Conservation (phyloP, 352 stramenopile species). For the Phytophthora megakarya region DNA sequence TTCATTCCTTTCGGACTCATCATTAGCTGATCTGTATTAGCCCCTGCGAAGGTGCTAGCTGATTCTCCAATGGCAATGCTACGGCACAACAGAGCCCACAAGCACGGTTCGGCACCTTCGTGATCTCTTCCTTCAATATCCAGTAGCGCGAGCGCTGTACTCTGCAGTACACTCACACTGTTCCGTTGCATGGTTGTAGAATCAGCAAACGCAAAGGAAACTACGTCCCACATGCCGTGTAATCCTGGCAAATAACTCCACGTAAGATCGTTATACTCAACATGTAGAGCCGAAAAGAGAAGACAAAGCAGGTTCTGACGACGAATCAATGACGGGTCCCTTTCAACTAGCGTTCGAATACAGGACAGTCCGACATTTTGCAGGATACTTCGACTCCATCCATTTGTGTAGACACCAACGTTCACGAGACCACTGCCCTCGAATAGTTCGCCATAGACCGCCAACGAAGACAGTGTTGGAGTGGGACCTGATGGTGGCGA, state of each 20-base stretch:
- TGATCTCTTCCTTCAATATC: slow-evolving; percentile 67
- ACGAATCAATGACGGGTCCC: slow-evolving; percentile 69
- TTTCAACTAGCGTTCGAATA: slow-evolving; percentile 78
- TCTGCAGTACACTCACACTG: slow-evolving; percentile 49
- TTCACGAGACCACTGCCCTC: slow-evolving; percentile 47
- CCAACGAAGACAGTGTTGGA: slow-evolving; percentile 30
- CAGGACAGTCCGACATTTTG: slow-evolving; percentile 78
- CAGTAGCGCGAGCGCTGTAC: slow-evolving; percentile 66
- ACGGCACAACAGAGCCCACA: slow-evolving; percentile 80
- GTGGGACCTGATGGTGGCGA: slow-evolving; percentile 25
- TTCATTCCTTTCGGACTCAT: slow-evolving; percentile 73
- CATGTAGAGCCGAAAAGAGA: slow-evolving; percentile 80
- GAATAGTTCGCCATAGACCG: slow-evolving; percentile 25
- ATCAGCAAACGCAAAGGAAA: slow-evolving; percentile 47
- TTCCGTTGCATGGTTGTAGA: slow-evolving; percentile 35
- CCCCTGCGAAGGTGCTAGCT: slow-evolving; percentile 38
- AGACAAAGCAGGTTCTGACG: slow-evolving; percentile 66
- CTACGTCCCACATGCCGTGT: slow-evolving; percentile 72
- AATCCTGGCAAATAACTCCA: slow-evolving; percentile 70
- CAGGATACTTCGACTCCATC: slow-evolving; percentile 61
- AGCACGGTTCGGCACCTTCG: slow-evolving; percentile 50
- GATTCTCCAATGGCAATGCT: slow-evolving; percentile 83
- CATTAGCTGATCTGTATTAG: slow-evolving; percentile 53
- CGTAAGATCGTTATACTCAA: slow-evolving; percentile 59
- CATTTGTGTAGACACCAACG: slow-evolving; percentile 51